Conservation (phyloP, 108 stramenopile species). For the Poteriospumella lacustris region DNA sequence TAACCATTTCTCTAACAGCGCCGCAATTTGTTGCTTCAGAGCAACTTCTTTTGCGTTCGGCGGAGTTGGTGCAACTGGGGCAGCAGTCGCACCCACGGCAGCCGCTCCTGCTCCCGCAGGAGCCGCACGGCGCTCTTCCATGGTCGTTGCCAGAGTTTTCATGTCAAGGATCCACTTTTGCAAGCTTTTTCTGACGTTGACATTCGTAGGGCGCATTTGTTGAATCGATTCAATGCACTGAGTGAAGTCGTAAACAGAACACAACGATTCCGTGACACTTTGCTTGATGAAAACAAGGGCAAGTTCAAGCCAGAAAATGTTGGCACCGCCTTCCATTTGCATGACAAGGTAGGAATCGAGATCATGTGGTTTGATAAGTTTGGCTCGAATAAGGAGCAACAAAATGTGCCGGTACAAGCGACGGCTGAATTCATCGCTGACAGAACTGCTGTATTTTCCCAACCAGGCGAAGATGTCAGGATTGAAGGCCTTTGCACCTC, state of each 20-base stretch:
- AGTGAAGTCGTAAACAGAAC: conserved; percentile 69
- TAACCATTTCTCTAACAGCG: conserved; percentile 89
- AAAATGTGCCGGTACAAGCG: conserved; percentile 80
- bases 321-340: conserved; percentile 71
- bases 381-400: conserved; percentile 73
- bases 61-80: neutral
- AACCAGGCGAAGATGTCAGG: conserved; percentile 77
- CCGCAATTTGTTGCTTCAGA: conserved; percentile 69
- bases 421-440: conserved; percentile 72
- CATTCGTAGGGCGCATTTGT: conserved; percentile 23
- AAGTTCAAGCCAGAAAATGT: conserved; percentile 80
- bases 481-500: neutral
- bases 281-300: conserved; percentile 70
- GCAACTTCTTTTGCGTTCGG: neutral
- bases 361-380: conserved; percentile 64
- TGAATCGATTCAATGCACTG: conserved; percentile 9
- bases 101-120: neutral
- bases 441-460: conserved; percentile 82
- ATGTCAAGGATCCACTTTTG: conserved; percentile 27
- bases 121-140: neutral
- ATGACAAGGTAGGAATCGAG: conserved; percentile 77
- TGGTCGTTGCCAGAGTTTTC: neutral
- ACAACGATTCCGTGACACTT: conserved; percentile 71
- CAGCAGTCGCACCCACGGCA: neutral
- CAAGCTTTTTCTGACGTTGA: conserved; percentile 6